Conservation (phyloP, 129 eudicot genomes). For the Oenanthe sinensis region DNA sequence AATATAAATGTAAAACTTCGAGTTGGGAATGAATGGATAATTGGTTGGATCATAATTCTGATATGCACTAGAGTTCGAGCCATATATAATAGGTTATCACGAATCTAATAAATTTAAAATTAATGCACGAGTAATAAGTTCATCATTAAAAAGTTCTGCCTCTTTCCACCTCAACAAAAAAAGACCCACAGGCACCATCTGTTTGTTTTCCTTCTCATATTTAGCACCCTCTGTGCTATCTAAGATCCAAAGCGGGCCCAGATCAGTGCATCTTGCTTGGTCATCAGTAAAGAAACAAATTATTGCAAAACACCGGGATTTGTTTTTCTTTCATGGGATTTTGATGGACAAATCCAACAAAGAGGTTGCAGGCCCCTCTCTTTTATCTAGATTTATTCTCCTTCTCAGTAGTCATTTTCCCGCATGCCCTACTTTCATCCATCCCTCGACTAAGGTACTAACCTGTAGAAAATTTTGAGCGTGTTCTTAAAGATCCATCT, state of each 20-base stretch:
- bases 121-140: too few species aligned
- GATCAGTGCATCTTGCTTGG: neutral
- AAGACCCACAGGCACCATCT: neutral
- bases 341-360: neutral
- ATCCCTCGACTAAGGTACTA: neutral
- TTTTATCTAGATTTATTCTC: neutral
- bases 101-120: too few species aligned
- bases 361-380: neutral
- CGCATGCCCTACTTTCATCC: neutral
- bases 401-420: neutral
- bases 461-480: neutral
- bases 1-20: neutral
- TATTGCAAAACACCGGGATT: neutral
- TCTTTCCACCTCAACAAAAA: neutral
- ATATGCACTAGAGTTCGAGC: neutral
- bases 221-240: neutral
- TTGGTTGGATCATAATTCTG: neutral
- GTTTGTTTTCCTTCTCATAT: too few species aligned
- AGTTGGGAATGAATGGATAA: neutral
- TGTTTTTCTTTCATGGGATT: neutral
- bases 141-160: neutral
- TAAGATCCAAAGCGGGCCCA: neutral
- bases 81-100: neutral
- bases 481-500: neutral
- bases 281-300: neutral